Evolutionary conservation across 129 eudicot genomes (phyloP).

Genomic region (Deinandra increscens): DNA sequence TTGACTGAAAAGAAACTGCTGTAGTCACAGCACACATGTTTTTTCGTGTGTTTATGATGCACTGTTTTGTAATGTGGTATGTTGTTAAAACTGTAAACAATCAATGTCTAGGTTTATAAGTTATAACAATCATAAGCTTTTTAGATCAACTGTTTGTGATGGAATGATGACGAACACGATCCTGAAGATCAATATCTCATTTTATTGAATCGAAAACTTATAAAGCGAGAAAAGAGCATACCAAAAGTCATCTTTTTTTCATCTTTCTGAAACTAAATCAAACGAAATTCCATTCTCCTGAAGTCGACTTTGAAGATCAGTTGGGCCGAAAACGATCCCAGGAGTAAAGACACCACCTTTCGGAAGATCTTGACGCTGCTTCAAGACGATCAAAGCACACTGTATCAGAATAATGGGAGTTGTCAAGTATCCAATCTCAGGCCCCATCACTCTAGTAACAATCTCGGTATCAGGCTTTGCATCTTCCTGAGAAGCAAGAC

Average conservation of each 20-base stretch:
- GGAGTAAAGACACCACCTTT: constrained; percentile 85
- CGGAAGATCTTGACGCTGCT: constrained; percentile 60
- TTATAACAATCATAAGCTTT: not conserved
- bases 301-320: constrained; percentile 73
- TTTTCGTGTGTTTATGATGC: constrained; percentile 11
- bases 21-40: not conserved
- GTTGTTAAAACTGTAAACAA: not conserved
- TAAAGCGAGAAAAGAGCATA: constrained; percentile 21
- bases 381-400: constrained; percentile 60
- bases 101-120: not conserved
- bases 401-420: constrained; percentile 76
- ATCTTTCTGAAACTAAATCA: constrained; percentile 58
- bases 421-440: constrained; percentile 87
- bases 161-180: not conserved
- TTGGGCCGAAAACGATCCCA: constrained; percentile 76
- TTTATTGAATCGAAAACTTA: constrained; percentile 18
- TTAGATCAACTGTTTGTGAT: not conserved
- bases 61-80: constrained; percentile 12
- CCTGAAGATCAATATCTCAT: constrained; percentile 8
- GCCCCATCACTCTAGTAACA: constrained; percentile 53
- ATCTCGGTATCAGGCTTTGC: constrained; percentile 67
- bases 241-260: constrained; percentile 7
- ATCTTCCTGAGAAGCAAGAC: constrained; percentile 39
- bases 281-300: constrained; percentile 83
- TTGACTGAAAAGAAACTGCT: constrained; percentile 33